Percentiles rank a stretch among this genome's conserved stretches.
phyloP scores from a whole-genome alignment of 768 basidiomycete species.

The Pulveroboletus sp. region DNA sequence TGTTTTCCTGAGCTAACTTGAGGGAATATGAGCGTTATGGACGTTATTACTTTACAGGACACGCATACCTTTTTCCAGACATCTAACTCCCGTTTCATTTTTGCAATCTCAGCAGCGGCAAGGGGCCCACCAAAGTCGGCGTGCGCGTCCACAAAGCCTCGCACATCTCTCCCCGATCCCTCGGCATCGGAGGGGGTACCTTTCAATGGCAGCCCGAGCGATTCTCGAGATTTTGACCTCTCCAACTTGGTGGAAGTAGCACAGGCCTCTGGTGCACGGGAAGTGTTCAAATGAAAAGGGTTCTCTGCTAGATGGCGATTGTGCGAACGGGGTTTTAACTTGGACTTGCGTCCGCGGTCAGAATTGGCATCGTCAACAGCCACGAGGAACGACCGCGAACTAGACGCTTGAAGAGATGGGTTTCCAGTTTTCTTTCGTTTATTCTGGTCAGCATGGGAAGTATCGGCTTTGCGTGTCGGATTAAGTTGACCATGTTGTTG shows the following conservation, averaged over 20 bases:
- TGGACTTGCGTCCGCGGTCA: constrained; percentile 32
- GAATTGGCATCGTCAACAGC: constrained; percentile 24
- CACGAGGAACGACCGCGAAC: constrained; percentile 25
- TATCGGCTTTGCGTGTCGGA: constrained; percentile 18
- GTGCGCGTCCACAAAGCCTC: constrained; percentile 12
- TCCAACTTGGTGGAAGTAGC: constrained; percentile 23
- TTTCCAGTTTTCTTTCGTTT: constrained; percentile 30
- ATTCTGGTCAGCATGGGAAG: constrained; percentile 18
- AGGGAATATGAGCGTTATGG: constrained; percentile 2
- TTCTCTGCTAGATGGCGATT: constrained; percentile 21
- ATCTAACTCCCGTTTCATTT: constrained; percentile 55
- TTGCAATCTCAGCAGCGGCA: constrained; percentile 47
- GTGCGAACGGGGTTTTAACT: constrained; percentile 24
- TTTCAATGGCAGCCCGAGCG: constrained; percentile 20
- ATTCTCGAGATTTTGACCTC: constrained; percentile 36
- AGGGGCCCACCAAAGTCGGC: constrained; percentile 31
- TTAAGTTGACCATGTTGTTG: constrained; percentile 15
- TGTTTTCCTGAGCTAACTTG: constrained; percentile 40
- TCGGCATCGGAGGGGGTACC: constrained; percentile 24
- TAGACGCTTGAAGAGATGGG: constrained; percentile 10
- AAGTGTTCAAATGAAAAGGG: constrained; percentile 6
- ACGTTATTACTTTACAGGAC: not conserved
- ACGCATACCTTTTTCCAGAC: constrained; percentile 41
- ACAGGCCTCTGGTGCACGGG: constrained; percentile 8
- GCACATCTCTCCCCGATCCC: constrained; percentile 23